phyloP scores from a whole-genome alignment of 75 land plant genomes.

The Selaginella moellendorffii region DNA sequence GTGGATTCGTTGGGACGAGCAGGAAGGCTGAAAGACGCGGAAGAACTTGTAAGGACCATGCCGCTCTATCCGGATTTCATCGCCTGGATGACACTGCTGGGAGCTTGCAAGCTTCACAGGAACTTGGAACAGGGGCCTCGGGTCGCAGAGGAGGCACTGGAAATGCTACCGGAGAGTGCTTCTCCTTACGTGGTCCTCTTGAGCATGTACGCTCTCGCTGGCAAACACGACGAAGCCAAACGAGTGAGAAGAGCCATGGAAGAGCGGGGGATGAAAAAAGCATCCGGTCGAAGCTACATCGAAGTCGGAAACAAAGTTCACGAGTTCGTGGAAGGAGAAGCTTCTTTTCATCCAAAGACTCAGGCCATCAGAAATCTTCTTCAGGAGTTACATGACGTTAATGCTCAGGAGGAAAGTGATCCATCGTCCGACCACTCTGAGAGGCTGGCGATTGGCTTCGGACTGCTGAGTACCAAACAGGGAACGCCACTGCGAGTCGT shows the following conservation, averaged over 20 bases:
- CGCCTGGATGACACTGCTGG: constrained; percentile 9
- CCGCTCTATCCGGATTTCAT: constrained; percentile 9
- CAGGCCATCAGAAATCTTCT: too few relatives aligned
- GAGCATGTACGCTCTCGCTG: constrained; percentile 11
- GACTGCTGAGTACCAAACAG: too few relatives aligned
- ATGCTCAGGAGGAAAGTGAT: too few relatives aligned
- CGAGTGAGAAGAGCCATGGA: constrained; percentile 8
- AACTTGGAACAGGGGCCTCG: neutral
- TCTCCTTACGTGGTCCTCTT: constrained; percentile 8
- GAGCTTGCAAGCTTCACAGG: constrained; percentile 10
- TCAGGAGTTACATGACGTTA: too few relatives aligned
- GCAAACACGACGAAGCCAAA: constrained; percentile 6
- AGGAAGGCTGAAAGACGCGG: constrained; percentile 7
- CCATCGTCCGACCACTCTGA: too few relatives aligned
- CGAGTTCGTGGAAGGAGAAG: neutral
- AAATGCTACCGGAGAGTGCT: constrained; percentile 8
- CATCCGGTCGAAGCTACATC: constrained; percentile 8
- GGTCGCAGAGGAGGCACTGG: constrained; percentile 6
- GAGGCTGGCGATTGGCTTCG: too few relatives aligned
- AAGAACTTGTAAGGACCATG: constrained; percentile 2
- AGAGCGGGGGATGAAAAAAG: constrained; percentile 7
- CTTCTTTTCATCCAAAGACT: too few relatives aligned
- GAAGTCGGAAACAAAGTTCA: constrained; percentile 10
- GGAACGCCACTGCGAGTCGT: too few relatives aligned
- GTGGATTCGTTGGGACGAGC: constrained; percentile 8